A percentile compares a stretch with the other conserved stretches of the same genome.
phyloP scores from a whole-genome alignment of 1,284 basidiomycete species.

The Tilletia caries region DNA sequence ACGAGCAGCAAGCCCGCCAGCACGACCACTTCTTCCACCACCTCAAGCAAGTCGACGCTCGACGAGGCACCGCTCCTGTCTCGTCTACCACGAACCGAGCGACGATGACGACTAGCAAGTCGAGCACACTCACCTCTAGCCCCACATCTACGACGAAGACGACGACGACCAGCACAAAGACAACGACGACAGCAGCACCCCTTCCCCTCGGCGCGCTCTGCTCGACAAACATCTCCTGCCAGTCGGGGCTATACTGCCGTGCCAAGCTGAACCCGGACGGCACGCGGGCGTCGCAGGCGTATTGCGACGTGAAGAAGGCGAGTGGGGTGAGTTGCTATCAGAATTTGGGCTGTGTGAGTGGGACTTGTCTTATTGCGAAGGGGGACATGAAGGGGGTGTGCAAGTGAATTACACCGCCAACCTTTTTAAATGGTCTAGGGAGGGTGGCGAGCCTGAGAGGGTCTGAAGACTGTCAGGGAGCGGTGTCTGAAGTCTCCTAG shows the following conservation, averaged over 20 bases:
- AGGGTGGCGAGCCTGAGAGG: too few species aligned
- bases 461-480: too few species aligned
- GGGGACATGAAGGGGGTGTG: neutral
- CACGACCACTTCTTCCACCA: neutral
- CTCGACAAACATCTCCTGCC: neutral
- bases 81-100: neutral
- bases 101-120: neutral
- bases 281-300: neutral
- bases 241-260: neutral
- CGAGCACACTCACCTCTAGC: neutral
- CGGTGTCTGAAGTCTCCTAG: too few species aligned
- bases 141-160: neutral
- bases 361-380: neutral
- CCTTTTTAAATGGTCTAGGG: too few species aligned
- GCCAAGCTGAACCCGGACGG: neutral
- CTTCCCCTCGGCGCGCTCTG: neutral
- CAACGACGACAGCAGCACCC: neutral
- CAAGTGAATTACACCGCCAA: neutral
- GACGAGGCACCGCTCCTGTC: neutral
- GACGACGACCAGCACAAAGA: constrained; percentile 6
- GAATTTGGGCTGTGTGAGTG: neutral
- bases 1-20: neutral
- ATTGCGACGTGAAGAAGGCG: neutral
- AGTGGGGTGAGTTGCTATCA: neutral
- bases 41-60: neutral